These are phyloP conservation scores for Phytophthora pisi DNA, from an alignment of 352 stramenopile genomes.

Conservation along the genomic window DNA sequence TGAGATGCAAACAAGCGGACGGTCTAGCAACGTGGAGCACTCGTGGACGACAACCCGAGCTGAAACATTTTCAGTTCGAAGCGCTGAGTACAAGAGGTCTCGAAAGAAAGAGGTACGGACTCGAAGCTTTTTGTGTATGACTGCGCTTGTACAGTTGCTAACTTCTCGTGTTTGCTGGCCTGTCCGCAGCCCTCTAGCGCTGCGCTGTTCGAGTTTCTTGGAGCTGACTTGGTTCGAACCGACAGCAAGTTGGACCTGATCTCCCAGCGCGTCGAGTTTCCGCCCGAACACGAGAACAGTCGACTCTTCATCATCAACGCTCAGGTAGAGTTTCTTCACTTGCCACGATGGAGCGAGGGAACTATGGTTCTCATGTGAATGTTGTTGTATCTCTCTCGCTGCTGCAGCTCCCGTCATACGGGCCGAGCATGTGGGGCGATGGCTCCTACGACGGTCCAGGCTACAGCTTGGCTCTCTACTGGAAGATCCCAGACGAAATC, in stretches of 20 bases:
- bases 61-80: conserved; percentile 74
- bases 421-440: conserved; percentile 77
- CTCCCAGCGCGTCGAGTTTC: conserved; percentile 71
- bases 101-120: conserved; percentile 72
- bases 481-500: conserved; percentile 73
- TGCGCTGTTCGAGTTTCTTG: conserved; percentile 82
- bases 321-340: conserved; percentile 47
- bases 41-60: conserved; percentile 54
- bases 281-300: conserved; percentile 54
- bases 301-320: conserved; percentile 85
- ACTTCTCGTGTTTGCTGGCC: background rate
- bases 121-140: background rate
- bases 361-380: background rate
- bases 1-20: conserved; percentile 50
- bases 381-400: background rate
- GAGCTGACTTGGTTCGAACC: conserved; percentile 73
- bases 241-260: conserved; percentile 78
- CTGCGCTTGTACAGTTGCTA: background rate
- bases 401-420: conserved; percentile 71
- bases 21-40: conserved; percentile 60
- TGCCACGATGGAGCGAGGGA: background rate
- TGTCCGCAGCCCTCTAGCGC: conserved; percentile 47
- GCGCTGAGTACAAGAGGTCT: conserved; percentile 81
- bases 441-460: conserved; percentile 66
- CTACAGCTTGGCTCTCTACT: conserved; percentile 82